Conservation (phyloP, 2,329 filamentous ascomycete species). For the Chaetomium strumarium region DNA sequence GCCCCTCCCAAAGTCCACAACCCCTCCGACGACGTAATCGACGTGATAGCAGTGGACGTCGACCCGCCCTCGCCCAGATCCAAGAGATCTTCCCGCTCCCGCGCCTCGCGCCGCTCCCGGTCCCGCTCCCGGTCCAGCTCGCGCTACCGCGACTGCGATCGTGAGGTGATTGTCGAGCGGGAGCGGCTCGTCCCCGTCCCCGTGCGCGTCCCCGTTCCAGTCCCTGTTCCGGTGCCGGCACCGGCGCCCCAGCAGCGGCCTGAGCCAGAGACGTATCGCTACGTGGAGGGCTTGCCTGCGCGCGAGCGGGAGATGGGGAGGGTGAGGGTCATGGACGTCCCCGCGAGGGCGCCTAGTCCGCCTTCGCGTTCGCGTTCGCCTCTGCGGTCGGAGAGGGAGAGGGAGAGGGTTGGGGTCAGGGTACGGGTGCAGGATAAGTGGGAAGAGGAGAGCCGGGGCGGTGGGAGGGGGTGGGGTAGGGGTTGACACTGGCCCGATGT, state of each 20-base stretch:
- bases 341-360: conserved; percentile 28
- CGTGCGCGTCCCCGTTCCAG: conserved; percentile 31
- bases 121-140: neutral
- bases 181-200: conserved; percentile 39
- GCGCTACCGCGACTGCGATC: conserved; percentile 28
- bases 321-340: no score
- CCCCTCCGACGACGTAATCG: conserved; percentile 28
- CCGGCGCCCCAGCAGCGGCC: conserved; percentile 31
- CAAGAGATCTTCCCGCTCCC: conserved; percentile 13
- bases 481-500: no score
- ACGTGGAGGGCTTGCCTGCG: conserved; percentile 44
- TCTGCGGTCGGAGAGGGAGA: conserved; percentile 9
- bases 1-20: conserved; percentile 20
- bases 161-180: conserved; percentile 48
- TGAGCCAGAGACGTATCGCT: conserved; percentile 46
- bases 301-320: conserved; percentile 21
- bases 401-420: conserved; percentile 12
- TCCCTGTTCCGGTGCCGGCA: conserved; percentile 29
- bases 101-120: neutral
- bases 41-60: conserved; percentile 40
- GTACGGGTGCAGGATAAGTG: conserved; percentile 13
- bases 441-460: neutral
- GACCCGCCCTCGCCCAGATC: conserved; percentile 27
- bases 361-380: conserved; percentile 18
- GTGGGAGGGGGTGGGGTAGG: conserved; percentile 1